phyloP scores from a whole-genome alignment of 2,329 filamentous ascomycete species.

The Beauveria asiatica region DNA sequence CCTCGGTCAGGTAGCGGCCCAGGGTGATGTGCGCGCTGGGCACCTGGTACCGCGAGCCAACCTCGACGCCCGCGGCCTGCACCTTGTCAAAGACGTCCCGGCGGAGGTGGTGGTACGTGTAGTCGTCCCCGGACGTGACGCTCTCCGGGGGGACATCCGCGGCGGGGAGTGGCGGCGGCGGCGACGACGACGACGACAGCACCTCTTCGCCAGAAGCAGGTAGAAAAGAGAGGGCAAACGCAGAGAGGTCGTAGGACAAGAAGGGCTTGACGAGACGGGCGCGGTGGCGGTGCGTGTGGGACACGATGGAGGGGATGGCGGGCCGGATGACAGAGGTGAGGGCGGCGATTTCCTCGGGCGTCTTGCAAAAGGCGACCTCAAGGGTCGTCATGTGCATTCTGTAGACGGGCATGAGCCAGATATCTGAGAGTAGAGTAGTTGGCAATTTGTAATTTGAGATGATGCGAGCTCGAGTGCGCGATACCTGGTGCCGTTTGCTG shows the following conservation, averaged over 20 bases:
- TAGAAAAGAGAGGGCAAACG: slow-evolving; percentile 78
- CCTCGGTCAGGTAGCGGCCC: slow-evolving; percentile 64
- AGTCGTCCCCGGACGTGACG: slow-evolving; percentile 49
- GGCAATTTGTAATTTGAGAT: too few relatives aligned
- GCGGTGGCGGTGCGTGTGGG: slow-evolving; percentile 58
- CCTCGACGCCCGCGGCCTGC: slow-evolving; percentile 52
- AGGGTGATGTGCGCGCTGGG: slow-evolving; percentile 87
- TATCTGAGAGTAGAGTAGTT: slow-evolving; percentile 34
- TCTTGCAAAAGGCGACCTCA: slow-evolving; percentile 75
- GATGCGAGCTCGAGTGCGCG: too few relatives aligned
- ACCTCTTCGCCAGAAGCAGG: slow-evolving; percentile 59
- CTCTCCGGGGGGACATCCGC: slow-evolving; percentile 24
- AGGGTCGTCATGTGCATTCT: slow-evolving; percentile 78
- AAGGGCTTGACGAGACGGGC: slow-evolving; percentile 72
- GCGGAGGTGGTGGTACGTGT: slow-evolving; percentile 86
- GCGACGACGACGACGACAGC: slow-evolving; percentile 30
- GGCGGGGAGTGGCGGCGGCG: slow-evolving; percentile 27
- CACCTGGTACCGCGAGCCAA: slow-evolving; percentile 76
- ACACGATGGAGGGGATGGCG: slow-evolving; percentile 50
- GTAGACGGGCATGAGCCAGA: slow-evolving; percentile 79
- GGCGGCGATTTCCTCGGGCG: slow-evolving; percentile 55
- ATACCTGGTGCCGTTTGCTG: slow-evolving; percentile 58
- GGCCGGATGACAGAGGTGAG: slow-evolving; percentile 52
- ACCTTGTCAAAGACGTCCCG: slow-evolving; percentile 63
- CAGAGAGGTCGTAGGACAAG: slow-evolving; percentile 76